These are phyloP conservation scores for Picochlorum sp. DNA, from an alignment of 139 green algal species.

Conservation along the genomic window DNA sequence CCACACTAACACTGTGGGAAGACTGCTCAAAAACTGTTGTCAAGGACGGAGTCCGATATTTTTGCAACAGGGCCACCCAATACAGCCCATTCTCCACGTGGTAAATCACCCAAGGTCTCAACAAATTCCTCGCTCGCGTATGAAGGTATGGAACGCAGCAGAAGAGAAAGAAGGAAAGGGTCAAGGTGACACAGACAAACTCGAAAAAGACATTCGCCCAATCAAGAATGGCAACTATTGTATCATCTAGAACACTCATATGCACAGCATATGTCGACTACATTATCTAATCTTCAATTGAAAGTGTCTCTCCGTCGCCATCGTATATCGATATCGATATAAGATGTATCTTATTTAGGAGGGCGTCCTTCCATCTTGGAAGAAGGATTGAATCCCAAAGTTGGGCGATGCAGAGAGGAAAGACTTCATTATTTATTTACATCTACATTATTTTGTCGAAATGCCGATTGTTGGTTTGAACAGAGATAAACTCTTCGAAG, in stretches of 20 bases:
- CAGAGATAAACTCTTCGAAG: constrained; percentile 81
- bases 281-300: no score
- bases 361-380: no score
- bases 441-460: not conserved
- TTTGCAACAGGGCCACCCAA: constrained; percentile 14
- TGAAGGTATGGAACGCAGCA: constrained; percentile 34
- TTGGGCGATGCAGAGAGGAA: no score
- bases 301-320: no score
- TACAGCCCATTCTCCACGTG: constrained; percentile 30
- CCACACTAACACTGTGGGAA: constrained; percentile 24
- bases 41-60: constrained; percentile 16
- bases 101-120: constrained; percentile 25
- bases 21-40: constrained; percentile 25
- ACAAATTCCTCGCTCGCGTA: constrained; percentile 8
- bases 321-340: no score
- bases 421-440: no score
- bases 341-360: no score
- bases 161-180: constrained; percentile 23
- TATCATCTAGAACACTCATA: no score
- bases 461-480: constrained; percentile 89
- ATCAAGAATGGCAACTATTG: not conserved
- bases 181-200: constrained; percentile 18
- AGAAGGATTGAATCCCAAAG: no score
- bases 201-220: constrained; percentile 8
- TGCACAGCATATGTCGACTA: no score